phyloP scores from a whole-genome alignment of 73 alveolate genomes.

The Tetrahymena elliotti region DNA sequence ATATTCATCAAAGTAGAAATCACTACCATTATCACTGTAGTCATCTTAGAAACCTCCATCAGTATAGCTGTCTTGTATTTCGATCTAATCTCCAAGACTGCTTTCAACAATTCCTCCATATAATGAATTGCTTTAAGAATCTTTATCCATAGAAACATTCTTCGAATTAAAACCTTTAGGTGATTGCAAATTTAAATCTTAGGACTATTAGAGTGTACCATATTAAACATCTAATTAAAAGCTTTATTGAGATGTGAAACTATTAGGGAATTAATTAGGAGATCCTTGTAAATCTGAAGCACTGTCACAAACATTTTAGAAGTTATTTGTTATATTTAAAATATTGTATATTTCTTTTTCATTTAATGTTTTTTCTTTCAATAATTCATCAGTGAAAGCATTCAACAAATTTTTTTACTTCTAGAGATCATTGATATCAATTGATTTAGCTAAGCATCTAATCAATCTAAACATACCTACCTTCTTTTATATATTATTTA shows the following conservation, averaged over 20 bases:
- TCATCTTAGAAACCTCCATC: not conserved
- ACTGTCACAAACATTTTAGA: not conserved
- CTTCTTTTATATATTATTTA: not conserved
- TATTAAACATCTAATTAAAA: not conserved
- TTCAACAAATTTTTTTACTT: not conserved
- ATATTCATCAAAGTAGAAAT: not conserved
- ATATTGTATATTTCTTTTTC: not conserved
- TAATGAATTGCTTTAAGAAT: not conserved
- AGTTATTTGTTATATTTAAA: not conserved
- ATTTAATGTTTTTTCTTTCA: not conserved
- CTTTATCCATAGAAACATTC: not conserved
- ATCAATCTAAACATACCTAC: not conserved
- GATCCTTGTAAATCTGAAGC: not conserved
- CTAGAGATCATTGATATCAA: not conserved
- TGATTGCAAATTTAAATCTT: not conserved
- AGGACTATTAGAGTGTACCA: not conserved
- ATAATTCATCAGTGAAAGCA: not conserved
- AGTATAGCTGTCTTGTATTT: not conserved
- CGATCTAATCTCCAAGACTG: not conserved
- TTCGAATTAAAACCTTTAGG: not conserved
- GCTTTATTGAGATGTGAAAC: not conserved
- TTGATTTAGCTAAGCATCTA: not conserved
- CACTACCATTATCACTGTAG: not conserved
- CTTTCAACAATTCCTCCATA: not conserved
- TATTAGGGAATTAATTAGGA: not conserved